These are phyloP conservation scores for Microsporum audouinii DNA, from an alignment of 2,329 filamentous ascomycete genomes.

Conservation along the genomic window DNA sequence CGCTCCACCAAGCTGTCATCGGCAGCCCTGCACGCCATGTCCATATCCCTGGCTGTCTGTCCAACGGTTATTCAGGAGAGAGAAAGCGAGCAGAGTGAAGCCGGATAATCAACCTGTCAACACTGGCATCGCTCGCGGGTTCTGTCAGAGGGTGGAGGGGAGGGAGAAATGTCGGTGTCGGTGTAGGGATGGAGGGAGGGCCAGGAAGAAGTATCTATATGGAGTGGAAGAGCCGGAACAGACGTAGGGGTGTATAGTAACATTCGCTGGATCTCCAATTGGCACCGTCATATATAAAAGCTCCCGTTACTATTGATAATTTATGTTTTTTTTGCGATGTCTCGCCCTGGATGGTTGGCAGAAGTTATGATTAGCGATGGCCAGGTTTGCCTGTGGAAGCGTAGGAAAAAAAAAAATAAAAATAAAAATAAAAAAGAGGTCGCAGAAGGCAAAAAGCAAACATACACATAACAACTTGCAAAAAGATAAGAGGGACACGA, in stretches of 20 bases:
- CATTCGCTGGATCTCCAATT: too few species aligned
- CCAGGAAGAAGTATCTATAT: not conserved
- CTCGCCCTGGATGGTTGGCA: too few species aligned
- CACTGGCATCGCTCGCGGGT: not conserved
- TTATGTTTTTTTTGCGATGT: too few species aligned
- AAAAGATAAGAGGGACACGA: not conserved
- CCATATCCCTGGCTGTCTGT: not conserved
- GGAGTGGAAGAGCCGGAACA: not conserved
- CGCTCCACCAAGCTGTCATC: conserved; percentile 67
- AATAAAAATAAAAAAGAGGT: not conserved
- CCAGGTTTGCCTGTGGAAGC: not conserved
- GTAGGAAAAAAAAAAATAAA: not conserved
- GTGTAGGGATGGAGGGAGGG: not conserved
- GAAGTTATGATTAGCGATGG: not conserved
- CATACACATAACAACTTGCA: not conserved
- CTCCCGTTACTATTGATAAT: too few species aligned
- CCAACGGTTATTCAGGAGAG: not conserved
- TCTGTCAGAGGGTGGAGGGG: not conserved
- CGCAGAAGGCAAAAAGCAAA: not conserved
- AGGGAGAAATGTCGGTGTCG: not conserved
- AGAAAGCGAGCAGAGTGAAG: not conserved
- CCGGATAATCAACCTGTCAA: not conserved
- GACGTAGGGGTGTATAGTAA: too few species aligned
- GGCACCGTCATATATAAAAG: too few species aligned
- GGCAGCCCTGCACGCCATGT: conserved; percentile 5